Base-by-base conservation (phyloP, 1,284 basidiomycete genomes). In the Malassezia dermatis region DNA sequence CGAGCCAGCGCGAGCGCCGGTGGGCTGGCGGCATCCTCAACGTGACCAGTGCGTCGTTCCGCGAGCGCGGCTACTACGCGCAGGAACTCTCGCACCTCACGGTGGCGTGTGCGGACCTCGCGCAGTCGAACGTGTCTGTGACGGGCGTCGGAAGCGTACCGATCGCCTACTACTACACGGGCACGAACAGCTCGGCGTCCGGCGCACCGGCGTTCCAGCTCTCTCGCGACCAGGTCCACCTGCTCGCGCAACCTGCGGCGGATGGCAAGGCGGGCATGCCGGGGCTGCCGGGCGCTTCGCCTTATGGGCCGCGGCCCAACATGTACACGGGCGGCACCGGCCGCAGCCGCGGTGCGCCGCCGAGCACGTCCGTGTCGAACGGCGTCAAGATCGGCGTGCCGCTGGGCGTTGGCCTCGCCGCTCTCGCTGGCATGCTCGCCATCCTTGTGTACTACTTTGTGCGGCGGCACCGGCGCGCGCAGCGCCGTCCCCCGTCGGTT, bases 11-110 rank as follows among this genome's bases (percentile, higher is more conserved):
- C 17, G 31, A 58, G 6, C 57, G 63, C 34, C 56, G 63, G 13
- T 69, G 67, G 69, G 62, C 63, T 4, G 64, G 66, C 31, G 69
- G 71, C 11, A 31, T 51, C 19, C 64, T 69, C 48, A 61, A 65
- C 40, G 67, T 60, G 60, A 51, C 50, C 11, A 51, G 53, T 8
- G 27, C 53, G 19, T 52, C 56, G 42, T 73, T 71, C 59, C 50
- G 50, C 30, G 17, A 53, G 32, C 48, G 64, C 3, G 70, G 70
- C 24, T 71, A 59, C 52, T 71, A 65, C 42, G 57, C 64, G 40
- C 66, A 66, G 27, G 70, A 73, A 57, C 57, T 71, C 34, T 57
- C 58, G 44, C 56, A 59, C 19, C 58, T 70, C 52, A 46, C 37
- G 21, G 54, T 71, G 13, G 45, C 48, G 11, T 73, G 70, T 46